Evolutionary conservation across 208 protist species (phyloP).

Genomic region (Herpetomonas tarakana): DNA sequence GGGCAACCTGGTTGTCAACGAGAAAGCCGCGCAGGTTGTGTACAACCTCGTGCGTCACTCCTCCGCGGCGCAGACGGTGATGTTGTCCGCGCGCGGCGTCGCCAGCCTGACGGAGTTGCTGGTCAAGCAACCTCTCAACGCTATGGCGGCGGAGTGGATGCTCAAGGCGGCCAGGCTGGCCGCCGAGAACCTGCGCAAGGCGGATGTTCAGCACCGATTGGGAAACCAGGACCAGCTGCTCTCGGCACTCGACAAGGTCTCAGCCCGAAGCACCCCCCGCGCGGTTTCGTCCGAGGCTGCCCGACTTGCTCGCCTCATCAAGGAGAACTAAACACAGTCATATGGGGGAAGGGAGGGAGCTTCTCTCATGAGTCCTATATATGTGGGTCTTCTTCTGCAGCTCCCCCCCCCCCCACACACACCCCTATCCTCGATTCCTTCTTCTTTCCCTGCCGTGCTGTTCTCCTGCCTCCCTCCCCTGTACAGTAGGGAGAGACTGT

Average conservation of each 20-base stretch:
- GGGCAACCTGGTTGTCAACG: constrained; percentile 21
- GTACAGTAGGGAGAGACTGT: too few relatives aligned
- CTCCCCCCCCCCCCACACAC: too few relatives aligned
- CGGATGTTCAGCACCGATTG: constrained; percentile 14
- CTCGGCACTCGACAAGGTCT: constrained; percentile 14
- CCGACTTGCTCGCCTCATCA: constrained; percentile 3
- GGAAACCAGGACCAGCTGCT: constrained; percentile 11
- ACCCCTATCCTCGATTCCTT: too few relatives aligned
- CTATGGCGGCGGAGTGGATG: constrained; percentile 31
- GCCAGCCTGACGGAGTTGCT: constrained; percentile 21
- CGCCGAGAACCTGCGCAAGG: constrained; percentile 21
- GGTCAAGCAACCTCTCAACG: constrained; percentile 19
- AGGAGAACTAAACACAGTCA: not conserved
- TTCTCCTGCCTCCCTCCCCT: too few relatives aligned
- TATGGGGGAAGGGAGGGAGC: constrained; percentile 16
- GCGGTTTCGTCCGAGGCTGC: constrained; percentile 24
- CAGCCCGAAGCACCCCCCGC: constrained; percentile 13
- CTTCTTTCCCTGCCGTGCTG: too few relatives aligned
- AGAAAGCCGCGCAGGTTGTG: constrained; percentile 45
- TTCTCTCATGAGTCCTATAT: constrained; percentile 15
- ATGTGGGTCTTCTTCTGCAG: too few relatives aligned
- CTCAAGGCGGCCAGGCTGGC: constrained; percentile 41
- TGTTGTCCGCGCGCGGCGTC: constrained; percentile 34
- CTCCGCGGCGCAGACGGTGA: constrained; percentile 26
- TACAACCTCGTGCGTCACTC: constrained; percentile 42